Percentiles rank a stretch among this genome's conserved stretches.
Evolutionary conservation across 2,329 filamentous ascomycete species (phyloP).

Genomic region (Colletotrichum agaves): DNA sequence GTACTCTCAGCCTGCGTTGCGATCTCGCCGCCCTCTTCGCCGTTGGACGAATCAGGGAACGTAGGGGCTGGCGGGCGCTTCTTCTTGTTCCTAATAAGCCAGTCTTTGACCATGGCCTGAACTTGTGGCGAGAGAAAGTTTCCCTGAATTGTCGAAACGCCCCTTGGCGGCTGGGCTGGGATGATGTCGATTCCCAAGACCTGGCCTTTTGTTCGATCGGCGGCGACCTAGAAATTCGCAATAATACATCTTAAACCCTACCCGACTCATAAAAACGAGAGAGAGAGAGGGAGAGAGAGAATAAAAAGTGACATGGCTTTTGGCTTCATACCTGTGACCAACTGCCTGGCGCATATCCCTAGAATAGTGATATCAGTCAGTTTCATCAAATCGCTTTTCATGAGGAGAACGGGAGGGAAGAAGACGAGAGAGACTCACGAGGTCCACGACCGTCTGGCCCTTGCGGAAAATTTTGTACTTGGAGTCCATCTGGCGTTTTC

Average conservation of each 20-base stretch:
- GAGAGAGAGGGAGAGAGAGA: too few relatives aligned
- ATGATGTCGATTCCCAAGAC: constrained; percentile 95
- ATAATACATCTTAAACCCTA: constrained; percentile 15
- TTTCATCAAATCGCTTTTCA: neutral
- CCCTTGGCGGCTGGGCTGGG: constrained; percentile 87
- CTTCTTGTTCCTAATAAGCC: constrained; percentile 72
- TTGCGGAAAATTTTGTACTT: constrained; percentile 82
- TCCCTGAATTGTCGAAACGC: constrained; percentile 94
- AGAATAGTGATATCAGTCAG: constrained; percentile 1
- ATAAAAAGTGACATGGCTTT: too few relatives aligned
- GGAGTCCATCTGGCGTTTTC: constrained; percentile 75
- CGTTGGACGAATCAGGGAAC: neutral
- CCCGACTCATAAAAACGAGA: too few relatives aligned
- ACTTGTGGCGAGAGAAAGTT: constrained; percentile 84
- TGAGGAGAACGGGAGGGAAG: too few relatives aligned
- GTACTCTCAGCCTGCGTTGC: constrained; percentile 31
- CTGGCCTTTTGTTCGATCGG: constrained; percentile 79
- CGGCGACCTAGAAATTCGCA: constrained; percentile 72
- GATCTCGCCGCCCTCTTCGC: constrained; percentile 1
- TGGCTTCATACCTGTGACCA: constrained; percentile 70
- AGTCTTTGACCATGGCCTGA: constrained; percentile 80
- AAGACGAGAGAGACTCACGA: constrained; percentile 65
- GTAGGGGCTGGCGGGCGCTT: constrained; percentile 53
- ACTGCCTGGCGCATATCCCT: constrained; percentile 81
- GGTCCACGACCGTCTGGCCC: constrained; percentile 88